Base-by-base conservation (phyloP, 768 basidiomycete genomes). In the Podaxis rugospora region DNA sequence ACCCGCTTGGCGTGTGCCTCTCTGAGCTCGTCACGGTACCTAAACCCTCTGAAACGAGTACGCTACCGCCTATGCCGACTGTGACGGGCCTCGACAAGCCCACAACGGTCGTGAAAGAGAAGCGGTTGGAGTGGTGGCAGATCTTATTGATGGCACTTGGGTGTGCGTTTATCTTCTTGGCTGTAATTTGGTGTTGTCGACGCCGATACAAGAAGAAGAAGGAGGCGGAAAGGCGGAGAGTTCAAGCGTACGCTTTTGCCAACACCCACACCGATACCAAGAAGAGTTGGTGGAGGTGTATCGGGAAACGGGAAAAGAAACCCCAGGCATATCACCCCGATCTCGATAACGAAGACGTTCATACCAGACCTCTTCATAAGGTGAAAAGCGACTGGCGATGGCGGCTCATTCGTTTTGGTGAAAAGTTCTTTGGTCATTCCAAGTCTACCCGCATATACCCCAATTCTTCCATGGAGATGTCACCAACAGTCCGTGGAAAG, bases 111-210 rank as follows among this genome's bases (percentile, higher is more conserved):
- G 55, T 67, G 9, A 66, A 66, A 28, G 76, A 74, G 23, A 55
- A 83, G 78, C 66, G 78, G 14, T 76, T 92, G 2, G 72, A 79
- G 62, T 93, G 92, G 92, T 93, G 92, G 91, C 80, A 93, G 73
- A 92, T 93, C 64, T 76, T 93, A 40, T 82, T 93, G 63, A 92
- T 93, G 89, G 79, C 85, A 1, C 83, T 93, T 35, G 90, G 90
- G 10, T 90, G 88, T 70, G 88, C 86, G 11, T 89, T 93, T 73
- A 87, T 93, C 72, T 87, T 91, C 70, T 64, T 92, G 51, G 74
- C 80, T 50, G 69, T 91, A 61, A 70, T 93, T 62, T 80, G 84
- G 76, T 80, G 79, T 64, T 92, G 87, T 84, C 84, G 92, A 23
- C 80, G 89, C 4, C 83, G 82, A 36, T 84, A 84, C 46, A 83